Evolutionary conservation across 345 rosid species (phyloP).

Genomic region (Raphanus sativus): DNA sequence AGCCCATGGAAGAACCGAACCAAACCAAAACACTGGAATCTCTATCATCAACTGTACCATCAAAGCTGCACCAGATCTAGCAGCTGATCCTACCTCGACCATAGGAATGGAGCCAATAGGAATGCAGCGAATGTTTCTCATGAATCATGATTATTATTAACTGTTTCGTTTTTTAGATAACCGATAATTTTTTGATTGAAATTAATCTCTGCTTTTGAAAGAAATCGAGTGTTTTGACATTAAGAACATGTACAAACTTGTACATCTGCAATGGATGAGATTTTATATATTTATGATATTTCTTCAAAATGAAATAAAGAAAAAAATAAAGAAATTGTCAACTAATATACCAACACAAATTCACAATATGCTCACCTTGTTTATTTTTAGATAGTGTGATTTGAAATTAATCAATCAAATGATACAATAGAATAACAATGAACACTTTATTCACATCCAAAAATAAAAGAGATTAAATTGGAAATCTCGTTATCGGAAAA

Average conservation of each 20-base stretch:
- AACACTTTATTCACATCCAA: not conserved
- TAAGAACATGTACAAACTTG: not conserved
- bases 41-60: slow-evolving; percentile 62
- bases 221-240: not conserved
- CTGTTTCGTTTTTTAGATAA: not conserved
- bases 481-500: not conserved
- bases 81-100: slow-evolving; percentile 40
- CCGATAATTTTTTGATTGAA: not conserved
- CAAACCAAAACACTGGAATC: slow-evolving; percentile 63
- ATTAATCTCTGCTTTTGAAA: not conserved
- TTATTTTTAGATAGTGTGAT: not conserved
- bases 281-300: not conserved
- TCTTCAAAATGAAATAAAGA: not conserved
- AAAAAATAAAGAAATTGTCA: not conserved
- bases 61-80: slow-evolving; percentile 56
- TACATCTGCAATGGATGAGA: not conserved
- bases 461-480: slow-evolving; percentile 6
- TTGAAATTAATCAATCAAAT: slow-evolving; percentile 14
- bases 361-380: not conserved
- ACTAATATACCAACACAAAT: not conserved
- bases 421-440: not conserved
- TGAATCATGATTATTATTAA: not conserved
- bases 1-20: slow-evolving; percentile 61
- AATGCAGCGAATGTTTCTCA: not conserved
- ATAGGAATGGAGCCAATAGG: not conserved